A percentile compares a stretch with the other conserved stretches of the same genome.
phyloP scores from a whole-genome alignment of 192 early-diverging fungal species.

The Coemansia sp. region DNA sequence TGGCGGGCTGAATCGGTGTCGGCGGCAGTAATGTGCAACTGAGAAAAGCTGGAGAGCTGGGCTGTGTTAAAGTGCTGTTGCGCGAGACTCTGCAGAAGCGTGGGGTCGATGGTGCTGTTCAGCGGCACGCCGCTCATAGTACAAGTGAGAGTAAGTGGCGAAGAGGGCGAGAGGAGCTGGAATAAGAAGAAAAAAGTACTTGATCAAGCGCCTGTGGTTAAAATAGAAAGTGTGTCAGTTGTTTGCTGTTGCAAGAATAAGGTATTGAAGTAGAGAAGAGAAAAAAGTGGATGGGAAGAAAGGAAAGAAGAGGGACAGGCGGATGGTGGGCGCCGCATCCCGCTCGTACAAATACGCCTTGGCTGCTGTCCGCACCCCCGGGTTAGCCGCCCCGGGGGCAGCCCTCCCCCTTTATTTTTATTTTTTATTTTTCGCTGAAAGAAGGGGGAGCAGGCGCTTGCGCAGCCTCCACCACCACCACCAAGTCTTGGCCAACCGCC shows the following conservation, averaged over 20 bases:
- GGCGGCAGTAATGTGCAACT: slow-evolving; percentile 37
- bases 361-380: slow-evolving; percentile 6
- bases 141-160: neutral
- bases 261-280: neutral
- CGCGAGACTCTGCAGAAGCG: slow-evolving; percentile 51
- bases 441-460: neutral
- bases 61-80: slow-evolving; percentile 37
- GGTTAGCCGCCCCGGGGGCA: neutral
- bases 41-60: slow-evolving; percentile 49
- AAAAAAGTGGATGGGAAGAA: slow-evolving; percentile 5
- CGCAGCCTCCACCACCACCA: neutral
- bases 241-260: neutral
- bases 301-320: slow-evolving; percentile 9
- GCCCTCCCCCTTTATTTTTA: slow-evolving; percentile 5
- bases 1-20: slow-evolving; percentile 3
- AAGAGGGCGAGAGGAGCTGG: neutral
- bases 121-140: slow-evolving; percentile 55
- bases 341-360: slow-evolving; percentile 13
- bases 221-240: too few relatives aligned
- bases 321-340: slow-evolving; percentile 8
- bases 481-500: neutral
- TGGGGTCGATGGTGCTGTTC: slow-evolving; percentile 45
- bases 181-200: neutral
- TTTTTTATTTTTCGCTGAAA: neutral
- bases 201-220: neutral